Evolutionary conservation across 2,329 filamentous ascomycete genomes (phyloP).

Genomic region (Neoarthrinium moseri): DNA sequence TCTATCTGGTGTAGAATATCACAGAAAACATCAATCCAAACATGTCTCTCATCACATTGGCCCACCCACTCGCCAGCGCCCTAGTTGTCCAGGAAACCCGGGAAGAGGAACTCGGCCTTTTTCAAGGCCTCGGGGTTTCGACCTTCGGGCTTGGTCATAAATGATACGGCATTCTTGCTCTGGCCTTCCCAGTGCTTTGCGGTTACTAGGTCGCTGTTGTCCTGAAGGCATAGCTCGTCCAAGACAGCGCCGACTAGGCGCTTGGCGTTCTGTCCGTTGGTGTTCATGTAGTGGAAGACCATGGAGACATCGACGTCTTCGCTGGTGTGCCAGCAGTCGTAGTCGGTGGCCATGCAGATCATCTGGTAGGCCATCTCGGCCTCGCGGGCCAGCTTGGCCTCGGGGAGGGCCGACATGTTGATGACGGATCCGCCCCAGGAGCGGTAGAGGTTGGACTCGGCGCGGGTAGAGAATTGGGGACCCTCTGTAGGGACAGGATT

Average conservation of each 20-base stretch:
- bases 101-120: constrained; percentile 85
- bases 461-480: constrained; percentile 95
- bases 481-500: constrained; percentile 61
- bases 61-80: no score
- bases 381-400: constrained; percentile 93
- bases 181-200: constrained; percentile 80
- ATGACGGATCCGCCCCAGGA: constrained; percentile 91
- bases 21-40: no score
- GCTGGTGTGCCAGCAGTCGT: constrained; percentile 92
- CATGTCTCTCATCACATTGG: no score
- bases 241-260: constrained; percentile 82
- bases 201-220: constrained; percentile 71
- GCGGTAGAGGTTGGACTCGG: constrained; percentile 94
- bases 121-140: constrained; percentile 72
- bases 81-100: constrained; percentile 64
- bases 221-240: constrained; percentile 77
- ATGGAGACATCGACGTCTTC: constrained; percentile 91
- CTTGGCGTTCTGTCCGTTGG: constrained; percentile 85
- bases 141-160: constrained; percentile 78
- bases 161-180: constrained; percentile 73
- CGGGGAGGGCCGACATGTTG: constrained; percentile 96
- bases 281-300: constrained; percentile 95
- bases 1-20: no score
- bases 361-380: constrained; percentile 97
- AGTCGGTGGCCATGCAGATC: constrained; percentile 99